Base-by-base conservation (phyloP, 352 stramenopile species). In the Phytophthora idaei region DNA sequence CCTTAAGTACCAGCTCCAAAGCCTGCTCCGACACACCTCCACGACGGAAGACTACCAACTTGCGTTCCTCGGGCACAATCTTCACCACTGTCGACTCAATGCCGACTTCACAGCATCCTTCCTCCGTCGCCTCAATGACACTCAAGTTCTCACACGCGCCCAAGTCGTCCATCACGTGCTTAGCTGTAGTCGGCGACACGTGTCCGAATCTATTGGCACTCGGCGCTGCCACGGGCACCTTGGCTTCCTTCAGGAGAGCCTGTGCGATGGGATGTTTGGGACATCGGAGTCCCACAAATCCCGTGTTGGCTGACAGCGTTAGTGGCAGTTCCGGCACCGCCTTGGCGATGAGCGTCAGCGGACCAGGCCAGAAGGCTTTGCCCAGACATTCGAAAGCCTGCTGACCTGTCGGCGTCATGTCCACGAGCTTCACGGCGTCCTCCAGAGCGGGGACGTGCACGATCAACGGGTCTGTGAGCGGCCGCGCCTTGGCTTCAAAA, bases 141-240 rank as follows among this genome's bases (percentile, higher is more conserved):
- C 98, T 89, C 58, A 96, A 90, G 63, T 99, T 85, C 64, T 83
- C 70, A 72, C 97, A 97, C 27, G 78, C 69, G 4, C 93, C 89
- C 34, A 99, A 80, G 75, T 99, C 98, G 77, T 98, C 89, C 77
- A 99, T 90, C 2, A 99, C 98, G 74, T 99, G 98, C 48, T 90
- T 67, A 4, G 97, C 96, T 7, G 81, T 85, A 8, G 98, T 99
- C 4, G 98, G 98, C 36, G 92, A 98, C 37, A 99, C 97, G 67
- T 99, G 98, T 11, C 97, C 97, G 76, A 99, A 99, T 56, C 97
- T 91, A 72, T 99, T 99, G 9, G 98, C 98, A 74, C 90, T 98
- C 1, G 98, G 98, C 27, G 97, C 98, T 5, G 97, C 97, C 17
- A 99, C 95, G 0, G 98, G 98, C 32, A 99, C 87, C 27, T 90